phyloP scores from a whole-genome alignment of 345 rosid species.

The Brassica juncea region DNA sequence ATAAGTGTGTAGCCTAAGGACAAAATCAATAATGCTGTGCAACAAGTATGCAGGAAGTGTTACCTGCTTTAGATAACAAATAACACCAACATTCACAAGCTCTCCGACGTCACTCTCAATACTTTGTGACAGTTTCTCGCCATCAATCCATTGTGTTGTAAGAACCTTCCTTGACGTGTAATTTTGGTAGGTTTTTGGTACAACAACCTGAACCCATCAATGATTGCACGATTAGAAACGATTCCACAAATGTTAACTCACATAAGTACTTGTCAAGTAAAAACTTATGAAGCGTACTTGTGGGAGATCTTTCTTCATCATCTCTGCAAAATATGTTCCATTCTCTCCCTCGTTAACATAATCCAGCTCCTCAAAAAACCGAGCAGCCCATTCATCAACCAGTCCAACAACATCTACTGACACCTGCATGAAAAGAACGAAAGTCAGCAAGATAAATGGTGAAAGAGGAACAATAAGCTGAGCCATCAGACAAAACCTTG shows the following conservation, averaged over 20 bases:
- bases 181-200: conserved; percentile 75
- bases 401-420: conserved; percentile 92
- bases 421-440: conserved; percentile 47
- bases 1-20: background rate
- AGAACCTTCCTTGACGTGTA: conserved; percentile 97
- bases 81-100: conserved; percentile 94
- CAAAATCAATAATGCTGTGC: background rate
- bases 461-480: conserved; percentile 16
- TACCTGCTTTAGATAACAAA: conserved; percentile 98
- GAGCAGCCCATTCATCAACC: conserved; percentile 99
- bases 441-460: background rate
- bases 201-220: conserved; percentile 63
- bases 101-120: conserved; percentile 94
- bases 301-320: conserved; percentile 98
- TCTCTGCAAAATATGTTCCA: conserved; percentile 85
- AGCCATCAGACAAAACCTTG: conserved; percentile 38
- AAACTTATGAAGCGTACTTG: conserved; percentile 58
- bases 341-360: conserved; percentile 95
- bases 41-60: conserved; percentile 7
- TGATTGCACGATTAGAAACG: conserved; percentile 6
- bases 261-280: conserved; percentile 6
- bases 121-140: conserved; percentile 94
- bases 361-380: conserved; percentile 96
- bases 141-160: conserved; percentile 83
- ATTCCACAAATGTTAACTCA: conserved; percentile 1